Conservation (phyloP, 108 stramenopile genomes). For the Cyclotella baltica region DNA sequence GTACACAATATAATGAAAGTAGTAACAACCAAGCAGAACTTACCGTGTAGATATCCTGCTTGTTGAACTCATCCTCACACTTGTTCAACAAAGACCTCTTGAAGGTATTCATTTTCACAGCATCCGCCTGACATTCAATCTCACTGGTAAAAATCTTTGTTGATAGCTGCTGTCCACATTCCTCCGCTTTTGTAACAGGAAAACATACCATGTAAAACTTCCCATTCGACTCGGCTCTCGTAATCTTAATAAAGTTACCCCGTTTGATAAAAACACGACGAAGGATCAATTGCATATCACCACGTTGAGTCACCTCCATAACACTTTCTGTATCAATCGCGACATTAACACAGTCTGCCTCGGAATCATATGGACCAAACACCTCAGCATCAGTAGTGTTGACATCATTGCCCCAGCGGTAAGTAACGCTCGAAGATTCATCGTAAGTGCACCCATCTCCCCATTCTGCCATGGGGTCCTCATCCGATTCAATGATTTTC, state of each 20-base stretch:
- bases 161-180: conserved; percentile 84
- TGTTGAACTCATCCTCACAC: conserved; percentile 92
- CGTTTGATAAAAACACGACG: conserved; percentile 69
- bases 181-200: conserved; percentile 67
- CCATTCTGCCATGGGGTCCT: conserved; percentile 77
- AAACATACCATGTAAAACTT: conserved; percentile 84
- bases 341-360: conserved; percentile 66
- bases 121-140: conserved; percentile 72
- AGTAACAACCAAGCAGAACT: not conserved
- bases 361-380: conserved; percentile 72
- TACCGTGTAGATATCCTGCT: conserved; percentile 79
- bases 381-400: conserved; percentile 75
- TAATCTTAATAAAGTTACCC: conserved; percentile 84
- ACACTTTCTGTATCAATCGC: conserved; percentile 58
- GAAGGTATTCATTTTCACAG: conserved; percentile 84
- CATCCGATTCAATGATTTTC: conserved; percentile 85
- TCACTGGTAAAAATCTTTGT: conserved; percentile 73
- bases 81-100: conserved; percentile 88
- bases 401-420: conserved; percentile 86
- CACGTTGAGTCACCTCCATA: conserved; percentile 59
- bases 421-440: conserved; percentile 57
- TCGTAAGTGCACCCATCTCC: conserved; percentile 51
- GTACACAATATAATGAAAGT: not conserved
- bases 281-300: conserved; percentile 82
- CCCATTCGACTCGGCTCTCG: conserved; percentile 59